A percentile compares a stretch with the other conserved stretches of the same genome.
phyloP scores from a whole-genome alignment of 2,329 filamentous ascomycete species.

The Ophiocordyceps unilateralis region DNA sequence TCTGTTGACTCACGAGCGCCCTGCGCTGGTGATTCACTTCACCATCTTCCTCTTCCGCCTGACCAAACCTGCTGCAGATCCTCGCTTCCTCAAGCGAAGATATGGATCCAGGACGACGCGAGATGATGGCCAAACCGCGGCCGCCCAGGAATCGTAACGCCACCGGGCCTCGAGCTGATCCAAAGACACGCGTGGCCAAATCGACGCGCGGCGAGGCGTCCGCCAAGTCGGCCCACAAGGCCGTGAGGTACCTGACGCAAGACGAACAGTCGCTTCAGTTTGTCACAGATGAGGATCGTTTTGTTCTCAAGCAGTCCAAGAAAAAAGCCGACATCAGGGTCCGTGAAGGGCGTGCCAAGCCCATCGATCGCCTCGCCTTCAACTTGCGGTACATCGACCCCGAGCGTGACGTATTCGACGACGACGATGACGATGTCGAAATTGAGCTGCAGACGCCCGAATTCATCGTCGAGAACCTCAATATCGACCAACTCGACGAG shows the following conservation, averaged over 20 bases:
- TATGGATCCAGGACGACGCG: slow-evolving; percentile 38
- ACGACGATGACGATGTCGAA: slow-evolving; percentile 55
- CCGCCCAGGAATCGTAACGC: slow-evolving; percentile 29
- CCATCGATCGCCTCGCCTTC: slow-evolving; percentile 87
- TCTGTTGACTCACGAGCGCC: no score
- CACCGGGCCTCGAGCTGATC: slow-evolving; percentile 37
- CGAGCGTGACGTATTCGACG: slow-evolving; percentile 71
- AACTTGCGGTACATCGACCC: slow-evolving; percentile 77
- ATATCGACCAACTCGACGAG: slow-evolving; percentile 49
- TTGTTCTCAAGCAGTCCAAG: slow-evolving; percentile 91
- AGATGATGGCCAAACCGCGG: slow-evolving; percentile 32
- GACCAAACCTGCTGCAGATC: neutral
- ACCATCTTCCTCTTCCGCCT: neutral
- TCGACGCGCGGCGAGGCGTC: slow-evolving; percentile 15
- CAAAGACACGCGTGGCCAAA: slow-evolving; percentile 39
- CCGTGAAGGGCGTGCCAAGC: slow-evolving; percentile 74
- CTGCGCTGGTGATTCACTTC: neutral
- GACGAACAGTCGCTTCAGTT: slow-evolving; percentile 68
- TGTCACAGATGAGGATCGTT: slow-evolving; percentile 88
- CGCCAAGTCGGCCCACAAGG: slow-evolving; percentile 11
- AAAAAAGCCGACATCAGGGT: slow-evolving; percentile 95
- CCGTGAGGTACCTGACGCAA: slow-evolving; percentile 41
- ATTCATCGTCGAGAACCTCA: slow-evolving; percentile 59
- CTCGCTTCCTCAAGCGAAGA: neutral
- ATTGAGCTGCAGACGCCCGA: slow-evolving; percentile 67